Conservation (phyloP, 31 red algal genomes). For the Endocladia muricata region DNA sequence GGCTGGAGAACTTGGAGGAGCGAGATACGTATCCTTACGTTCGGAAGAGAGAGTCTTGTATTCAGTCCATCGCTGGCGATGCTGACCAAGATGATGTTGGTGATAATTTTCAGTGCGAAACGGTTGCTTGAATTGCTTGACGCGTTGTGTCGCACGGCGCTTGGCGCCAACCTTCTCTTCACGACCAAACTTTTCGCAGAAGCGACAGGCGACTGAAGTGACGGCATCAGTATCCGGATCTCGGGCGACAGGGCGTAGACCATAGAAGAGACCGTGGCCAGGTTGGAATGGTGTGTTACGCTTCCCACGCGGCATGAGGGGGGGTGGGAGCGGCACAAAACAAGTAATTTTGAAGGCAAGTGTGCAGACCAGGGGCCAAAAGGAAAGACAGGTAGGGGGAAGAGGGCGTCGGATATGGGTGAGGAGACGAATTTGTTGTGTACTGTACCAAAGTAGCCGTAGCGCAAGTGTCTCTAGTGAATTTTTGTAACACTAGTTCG, state of each 20-base stretch:
- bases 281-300: conserved; percentile 38
- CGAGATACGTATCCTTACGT: conserved; percentile 19
- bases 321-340: neutral
- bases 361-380: neutral
- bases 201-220: conserved; percentile 25
- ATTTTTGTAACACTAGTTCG: no score
- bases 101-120: conserved; percentile 45
- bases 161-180: conserved; percentile 37
- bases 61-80: conserved; percentile 23
- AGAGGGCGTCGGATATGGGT: neutral
- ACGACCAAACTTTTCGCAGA: conserved; percentile 42
- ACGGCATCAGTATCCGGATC: conserved; percentile 14
- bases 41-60: conserved; percentile 20
- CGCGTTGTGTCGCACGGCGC: conserved; percentile 28
- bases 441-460: neutral
- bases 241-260: conserved; percentile 14
- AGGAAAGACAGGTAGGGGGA: neutral
- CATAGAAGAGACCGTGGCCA: conserved; percentile 19
- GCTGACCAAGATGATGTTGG: conserved; percentile 30
- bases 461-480: no score
- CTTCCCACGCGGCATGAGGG: conserved; percentile 16
- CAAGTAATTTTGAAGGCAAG: neutral
- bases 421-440: neutral
- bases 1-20: neutral
- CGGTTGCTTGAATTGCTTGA: conserved; percentile 31